Base-by-base conservation (phyloP, 495 filamentous ascomycete genomes). In the Neurospora sp. region DNA sequence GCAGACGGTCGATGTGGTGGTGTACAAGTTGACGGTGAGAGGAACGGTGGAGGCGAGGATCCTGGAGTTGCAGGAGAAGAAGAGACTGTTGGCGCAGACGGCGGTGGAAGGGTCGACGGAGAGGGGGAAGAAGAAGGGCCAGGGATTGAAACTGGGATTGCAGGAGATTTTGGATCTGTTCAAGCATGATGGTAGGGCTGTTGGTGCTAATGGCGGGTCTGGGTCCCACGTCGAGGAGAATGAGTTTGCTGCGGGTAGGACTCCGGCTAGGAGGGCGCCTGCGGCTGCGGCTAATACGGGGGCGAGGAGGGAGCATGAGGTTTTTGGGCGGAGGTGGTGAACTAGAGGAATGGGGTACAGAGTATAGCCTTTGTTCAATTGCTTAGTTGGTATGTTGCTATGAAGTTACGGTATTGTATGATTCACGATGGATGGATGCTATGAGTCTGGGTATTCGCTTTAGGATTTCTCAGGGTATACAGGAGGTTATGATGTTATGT, bases 91-190 rank as follows among this genome's bases (percentile, higher is more conserved):
- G 8, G 94, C 96, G 35, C 90, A 92, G 76, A 80, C 82, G 9
- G 79, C 83, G 5, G 81, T 83, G 8, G 82, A 82, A 73, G 81
- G 81, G 40, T 80, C 79, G 18, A 76, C 76, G 73, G 44, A 75
- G 44, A 16, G 54, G 5, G 54, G 54, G 54, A 77, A 92, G 91
- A 81, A 73, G 62, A 70, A 73, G n/a, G 89, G 89, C 38, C 89
- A 91, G 31, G 87, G 86, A 8, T 87, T 89, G 74, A 98, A 98
- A 80, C 83, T 99, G 70, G 93, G 90, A 72, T 91, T 98, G 90
- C 91, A 93, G 77, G 96, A 99, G 84, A 97, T 99, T 77, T 83
- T 99, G 84, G 88, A 91, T 5, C 84, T 99, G 70, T 99, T 99
- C 79, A 89, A 89, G 73, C 90, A 91, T 41, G 92, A 96, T 82